phyloP scores from a whole-genome alignment of 2,329 filamentous ascomycete species.

The Colletotrichum australisinense region DNA sequence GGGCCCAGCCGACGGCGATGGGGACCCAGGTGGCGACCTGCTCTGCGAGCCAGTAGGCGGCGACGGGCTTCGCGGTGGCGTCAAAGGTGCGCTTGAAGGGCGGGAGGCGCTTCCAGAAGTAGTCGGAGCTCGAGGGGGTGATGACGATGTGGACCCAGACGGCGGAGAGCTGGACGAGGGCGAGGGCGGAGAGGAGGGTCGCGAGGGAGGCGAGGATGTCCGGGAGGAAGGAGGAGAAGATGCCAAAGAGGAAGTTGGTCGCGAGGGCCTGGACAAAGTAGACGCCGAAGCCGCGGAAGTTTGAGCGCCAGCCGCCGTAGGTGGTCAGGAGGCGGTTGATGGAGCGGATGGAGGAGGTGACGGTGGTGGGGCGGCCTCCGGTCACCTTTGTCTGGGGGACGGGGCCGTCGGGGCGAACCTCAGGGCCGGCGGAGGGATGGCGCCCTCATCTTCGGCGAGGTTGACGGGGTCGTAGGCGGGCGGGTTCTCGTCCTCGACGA shows the following conservation, averaged over 20 bases:
- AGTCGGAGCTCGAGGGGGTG: slow-evolving; percentile 71
- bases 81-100: slow-evolving; percentile 72
- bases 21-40: slow-evolving; percentile 63
- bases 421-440: slow-evolving; percentile 46
- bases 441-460: slow-evolving; percentile 51
- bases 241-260: slow-evolving; percentile 50
- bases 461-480: slow-evolving; percentile 65
- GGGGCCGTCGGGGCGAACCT: slow-evolving; percentile 34
- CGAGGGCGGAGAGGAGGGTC: slow-evolving; percentile 68
- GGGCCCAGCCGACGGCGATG: slow-evolving; percentile 41
- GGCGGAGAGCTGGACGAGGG: slow-evolving; percentile 76
- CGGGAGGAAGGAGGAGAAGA: slow-evolving; percentile 58
- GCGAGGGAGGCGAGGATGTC: slow-evolving; percentile 59
- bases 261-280: slow-evolving; percentile 52
- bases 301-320: slow-evolving; percentile 71
- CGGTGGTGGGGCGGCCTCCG: slow-evolving; percentile 48
- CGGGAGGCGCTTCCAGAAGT: slow-evolving; percentile 78
- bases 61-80: slow-evolving; percentile 76
- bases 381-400: slow-evolving; percentile 39
- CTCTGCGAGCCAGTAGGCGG: slow-evolving; percentile 69
- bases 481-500: slow-evolving; percentile 68
- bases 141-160: slow-evolving; percentile 91
- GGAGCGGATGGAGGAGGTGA: slow-evolving; percentile 63
- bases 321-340: slow-evolving; percentile 67
- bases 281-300: slow-evolving; percentile 76